These are phyloP conservation scores for Boletus vinaceobasis DNA, from an alignment of 768 basidiomycete species.

Conservation along the genomic window DNA sequence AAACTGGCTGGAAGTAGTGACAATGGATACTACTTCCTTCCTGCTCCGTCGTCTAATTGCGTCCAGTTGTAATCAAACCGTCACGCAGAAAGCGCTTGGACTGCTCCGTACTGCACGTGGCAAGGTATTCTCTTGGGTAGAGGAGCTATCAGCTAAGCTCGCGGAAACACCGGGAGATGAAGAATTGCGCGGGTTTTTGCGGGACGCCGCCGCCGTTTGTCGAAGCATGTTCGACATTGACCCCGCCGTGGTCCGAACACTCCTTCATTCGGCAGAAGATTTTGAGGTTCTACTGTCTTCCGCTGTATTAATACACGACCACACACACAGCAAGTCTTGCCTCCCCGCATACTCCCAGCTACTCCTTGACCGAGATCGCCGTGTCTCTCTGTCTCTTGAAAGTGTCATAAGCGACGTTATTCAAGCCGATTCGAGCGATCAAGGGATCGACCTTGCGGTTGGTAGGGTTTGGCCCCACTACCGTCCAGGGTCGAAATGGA, in stretches of 20 bases:
- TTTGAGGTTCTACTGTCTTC: slow-evolving; percentile 21
- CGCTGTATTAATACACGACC: slow-evolving; percentile 25
- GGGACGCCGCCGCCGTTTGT: slow-evolving; percentile 39
- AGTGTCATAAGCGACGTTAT: slow-evolving; percentile 1
- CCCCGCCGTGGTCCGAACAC: neutral
- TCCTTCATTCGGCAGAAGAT: slow-evolving; percentile 23
- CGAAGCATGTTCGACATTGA: slow-evolving; percentile 32
- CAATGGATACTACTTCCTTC: slow-evolving; percentile 33
- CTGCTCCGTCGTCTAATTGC: slow-evolving; percentile 37
- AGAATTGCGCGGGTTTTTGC: slow-evolving; percentile 24
- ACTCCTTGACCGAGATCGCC: slow-evolving; percentile 30
- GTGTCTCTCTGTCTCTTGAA: slow-evolving; percentile 29
- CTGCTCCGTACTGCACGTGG: slow-evolving; percentile 33
- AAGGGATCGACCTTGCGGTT: slow-evolving; percentile 21
- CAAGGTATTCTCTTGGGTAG: slow-evolving; percentile 37
- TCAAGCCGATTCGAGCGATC: neutral
- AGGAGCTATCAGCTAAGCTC: slow-evolving; percentile 27
- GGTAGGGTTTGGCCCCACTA: slow-evolving; percentile 24
- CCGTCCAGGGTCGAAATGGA: slow-evolving; percentile 24
- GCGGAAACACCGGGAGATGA: slow-evolving; percentile 8
- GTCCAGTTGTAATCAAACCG: slow-evolving; percentile 7
- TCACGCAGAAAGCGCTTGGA: slow-evolving; percentile 19
- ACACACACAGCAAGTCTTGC: slow-evolving; percentile 14
- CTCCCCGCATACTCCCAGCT: slow-evolving; percentile 8
- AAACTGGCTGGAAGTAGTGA: slow-evolving; percentile 40